phyloP scores from a whole-genome alignment of 495 filamentous ascomycete species.

The Patellaria atrata region DNA sequence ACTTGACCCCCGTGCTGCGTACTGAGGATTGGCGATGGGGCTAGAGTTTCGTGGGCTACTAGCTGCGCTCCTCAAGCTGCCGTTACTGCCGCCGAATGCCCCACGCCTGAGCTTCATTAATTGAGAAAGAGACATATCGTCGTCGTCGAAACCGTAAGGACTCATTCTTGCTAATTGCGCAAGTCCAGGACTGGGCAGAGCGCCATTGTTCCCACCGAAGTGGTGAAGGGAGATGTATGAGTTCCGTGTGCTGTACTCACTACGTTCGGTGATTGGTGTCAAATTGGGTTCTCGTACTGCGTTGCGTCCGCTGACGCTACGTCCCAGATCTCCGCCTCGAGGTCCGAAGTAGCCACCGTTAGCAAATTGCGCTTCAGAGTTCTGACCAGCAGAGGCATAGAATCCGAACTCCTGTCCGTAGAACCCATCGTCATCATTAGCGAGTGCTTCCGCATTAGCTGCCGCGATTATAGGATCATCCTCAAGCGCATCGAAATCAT shows the following conservation, averaged over 20 bases:
- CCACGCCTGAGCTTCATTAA: constrained; percentile 57
- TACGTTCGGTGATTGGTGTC: constrained; percentile 91
- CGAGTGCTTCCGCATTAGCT: constrained; percentile 85
- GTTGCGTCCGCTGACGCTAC: constrained; percentile 54
- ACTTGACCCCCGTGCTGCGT: constrained; percentile 7
- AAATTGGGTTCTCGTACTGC: constrained; percentile 75
- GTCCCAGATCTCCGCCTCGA: constrained; percentile 43
- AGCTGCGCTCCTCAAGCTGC: constrained; percentile 29
- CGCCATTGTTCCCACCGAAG: constrained; percentile 30
- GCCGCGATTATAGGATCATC: constrained; percentile 88
- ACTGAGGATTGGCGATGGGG: constrained; percentile 15
- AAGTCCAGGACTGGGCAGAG: constrained; percentile 43
- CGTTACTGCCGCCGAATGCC: constrained; percentile 72
- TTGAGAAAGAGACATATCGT: constrained; percentile 52
- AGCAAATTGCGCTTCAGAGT: constrained; percentile 37
- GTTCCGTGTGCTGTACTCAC: constrained; percentile 90
- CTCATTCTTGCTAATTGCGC: constrained; percentile 60
- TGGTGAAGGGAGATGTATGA: constrained; percentile 62
- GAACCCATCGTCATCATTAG: constrained; percentile 80
- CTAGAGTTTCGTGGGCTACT: constrained; percentile 18
- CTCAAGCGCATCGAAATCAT: constrained; percentile 47
- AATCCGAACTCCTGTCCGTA: constrained; percentile 99
- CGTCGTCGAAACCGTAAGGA: constrained; percentile 32
- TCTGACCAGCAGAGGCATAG: constrained; percentile 53
- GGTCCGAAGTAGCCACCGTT: constrained; percentile 89